These are phyloP conservation scores for Solanum pinnatisectum DNA, from an alignment of 257 asterid genomes.

Conservation along the genomic window DNA sequence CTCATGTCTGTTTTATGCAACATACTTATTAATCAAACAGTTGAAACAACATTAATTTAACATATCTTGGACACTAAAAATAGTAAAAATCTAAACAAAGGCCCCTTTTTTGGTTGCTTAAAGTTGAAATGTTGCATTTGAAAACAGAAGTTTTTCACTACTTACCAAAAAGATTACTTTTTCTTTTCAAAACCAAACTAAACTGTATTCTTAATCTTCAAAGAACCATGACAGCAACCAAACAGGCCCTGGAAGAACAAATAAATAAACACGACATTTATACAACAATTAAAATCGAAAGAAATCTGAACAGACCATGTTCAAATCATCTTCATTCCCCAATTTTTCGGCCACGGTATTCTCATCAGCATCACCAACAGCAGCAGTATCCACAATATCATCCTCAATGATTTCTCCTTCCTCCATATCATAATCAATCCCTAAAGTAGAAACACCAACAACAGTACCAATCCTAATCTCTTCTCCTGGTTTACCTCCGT, in stretches of 20 bases:
- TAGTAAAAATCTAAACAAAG: background rate
- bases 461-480: conserved; percentile 20
- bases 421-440: conserved; percentile 85
- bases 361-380: conserved; percentile 1
- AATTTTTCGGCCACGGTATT: background rate
- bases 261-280: background rate
- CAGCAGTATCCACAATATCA: conserved; percentile 6
- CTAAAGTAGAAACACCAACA: conserved; percentile 23
- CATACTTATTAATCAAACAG: conserved; percentile 21
- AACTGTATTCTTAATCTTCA: background rate
- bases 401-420: conserved; percentile 96
- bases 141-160: background rate
- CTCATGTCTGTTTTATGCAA: conserved; percentile 24
- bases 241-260: background rate
- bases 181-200: background rate
- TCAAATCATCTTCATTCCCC: conserved; percentile 25
- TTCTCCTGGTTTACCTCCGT: conserved; percentile 6
- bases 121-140: background rate
- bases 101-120: background rate
- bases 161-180: background rate
- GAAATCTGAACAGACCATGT: conserved; percentile 69
- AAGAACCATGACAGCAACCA: background rate
- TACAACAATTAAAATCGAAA: background rate
- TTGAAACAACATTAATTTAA: conserved; percentile 8
- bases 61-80: background rate